Conservation (phyloP, 2,329 filamentous ascomycete species). For the Hawksworthiomyces lignivorus region DNA sequence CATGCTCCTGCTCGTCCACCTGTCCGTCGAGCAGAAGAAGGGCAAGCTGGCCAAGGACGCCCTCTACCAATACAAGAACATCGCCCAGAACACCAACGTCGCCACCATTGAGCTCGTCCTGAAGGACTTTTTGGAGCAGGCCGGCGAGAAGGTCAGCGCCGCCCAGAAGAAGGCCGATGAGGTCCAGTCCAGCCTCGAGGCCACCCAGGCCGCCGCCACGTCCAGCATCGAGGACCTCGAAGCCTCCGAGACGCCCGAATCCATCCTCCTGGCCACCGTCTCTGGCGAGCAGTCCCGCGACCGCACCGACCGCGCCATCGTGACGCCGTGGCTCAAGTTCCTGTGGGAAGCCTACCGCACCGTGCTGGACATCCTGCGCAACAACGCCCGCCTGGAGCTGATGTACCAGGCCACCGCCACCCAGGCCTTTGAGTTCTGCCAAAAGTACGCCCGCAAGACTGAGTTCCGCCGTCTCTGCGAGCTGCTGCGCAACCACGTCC, state of each 20-base stretch:
- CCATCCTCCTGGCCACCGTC: conserved; percentile 93
- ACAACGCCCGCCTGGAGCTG: conserved; percentile 94
- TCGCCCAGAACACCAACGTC: conserved; percentile 97
- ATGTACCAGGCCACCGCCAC: conserved; percentile 98
- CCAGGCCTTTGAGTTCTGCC: conserved; percentile 97
- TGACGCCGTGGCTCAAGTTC: conserved; percentile 99
- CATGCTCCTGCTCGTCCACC: conserved; percentile 94
- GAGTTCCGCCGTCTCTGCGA: conserved; percentile 98
- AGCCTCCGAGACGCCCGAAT: conserved; percentile 95
- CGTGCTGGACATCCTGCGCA: conserved; percentile 95
- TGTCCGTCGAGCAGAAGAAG: conserved; percentile 95
- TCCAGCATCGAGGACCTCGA: conserved; percentile 89
- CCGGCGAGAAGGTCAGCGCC: conserved; percentile 90
- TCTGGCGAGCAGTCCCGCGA: conserved; percentile 97
- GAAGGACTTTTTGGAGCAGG: conserved; percentile 96
- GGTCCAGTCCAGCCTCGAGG: conserved; percentile 80
- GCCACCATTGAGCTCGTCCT: conserved; percentile 96
- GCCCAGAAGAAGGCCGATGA: conserved; percentile 95
- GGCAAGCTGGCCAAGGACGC: conserved; percentile 98
- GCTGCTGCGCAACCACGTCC: conserved; percentile 94
- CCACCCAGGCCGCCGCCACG: conserved; percentile 49
- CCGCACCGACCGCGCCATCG: conserved; percentile 93
- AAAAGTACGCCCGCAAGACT: conserved; percentile 97
- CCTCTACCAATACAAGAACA: conserved; percentile 99
- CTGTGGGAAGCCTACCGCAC: conserved; percentile 99